Percentiles rank a stretch among this genome's conserved stretches.
Conservation (phyloP, 2,329 filamentous ascomycete species). For the Fusarium citri region DNA sequence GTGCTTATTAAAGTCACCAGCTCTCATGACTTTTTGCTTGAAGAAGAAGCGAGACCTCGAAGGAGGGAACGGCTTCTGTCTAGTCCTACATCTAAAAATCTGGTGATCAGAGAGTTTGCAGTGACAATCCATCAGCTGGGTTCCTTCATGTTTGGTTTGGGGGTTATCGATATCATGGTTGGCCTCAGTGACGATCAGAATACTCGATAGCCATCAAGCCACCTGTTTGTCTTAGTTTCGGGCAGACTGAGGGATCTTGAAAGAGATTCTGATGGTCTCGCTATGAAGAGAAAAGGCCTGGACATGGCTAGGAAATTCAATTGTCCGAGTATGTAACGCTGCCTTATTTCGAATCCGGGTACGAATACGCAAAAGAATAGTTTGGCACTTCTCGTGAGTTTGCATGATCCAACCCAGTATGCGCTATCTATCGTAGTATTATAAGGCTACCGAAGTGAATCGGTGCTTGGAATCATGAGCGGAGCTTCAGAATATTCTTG, state of each 20-base stretch:
- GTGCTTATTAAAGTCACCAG: not conserved
- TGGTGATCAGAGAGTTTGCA: no score
- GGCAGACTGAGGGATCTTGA: not conserved
- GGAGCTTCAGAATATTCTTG: not conserved
- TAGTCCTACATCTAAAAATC: not conserved
- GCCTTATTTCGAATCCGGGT: not conserved
- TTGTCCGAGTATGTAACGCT: not conserved
- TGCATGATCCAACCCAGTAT: rapidly evolving
- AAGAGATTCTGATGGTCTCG: not conserved
- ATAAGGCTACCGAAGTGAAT: rapidly evolving
- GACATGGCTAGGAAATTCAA: not conserved
- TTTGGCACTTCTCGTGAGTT: not conserved
- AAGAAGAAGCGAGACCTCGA: not conserved
- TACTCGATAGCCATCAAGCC: not conserved
- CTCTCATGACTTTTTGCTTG: not conserved
- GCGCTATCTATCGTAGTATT: rapidly evolving
- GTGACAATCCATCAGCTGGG: not conserved
- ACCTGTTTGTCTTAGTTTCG: not conserved
- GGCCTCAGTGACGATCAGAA: not conserved
- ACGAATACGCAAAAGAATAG: not conserved
- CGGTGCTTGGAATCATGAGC: not conserved
- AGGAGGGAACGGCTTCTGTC: not conserved
- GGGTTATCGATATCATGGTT: no score
- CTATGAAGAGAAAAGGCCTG: not conserved
- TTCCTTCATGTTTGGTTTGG: not conserved